Evolutionary conservation across 2,329 filamentous ascomycete species (phyloP).

Genomic region (Fusarium pseudocircinatum): DNA sequence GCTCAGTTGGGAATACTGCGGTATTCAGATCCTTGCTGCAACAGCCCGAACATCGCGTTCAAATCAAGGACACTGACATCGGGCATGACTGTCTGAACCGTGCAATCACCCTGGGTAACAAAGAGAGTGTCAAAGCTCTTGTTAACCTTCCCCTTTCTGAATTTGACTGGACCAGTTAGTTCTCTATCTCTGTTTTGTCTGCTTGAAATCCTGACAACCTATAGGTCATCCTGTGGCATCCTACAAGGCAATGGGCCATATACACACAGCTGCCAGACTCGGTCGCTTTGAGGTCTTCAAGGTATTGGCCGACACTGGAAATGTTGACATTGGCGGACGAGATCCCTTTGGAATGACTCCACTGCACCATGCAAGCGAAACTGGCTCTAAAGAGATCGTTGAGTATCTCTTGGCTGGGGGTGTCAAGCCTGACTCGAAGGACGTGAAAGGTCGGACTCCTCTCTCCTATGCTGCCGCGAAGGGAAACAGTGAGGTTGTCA

Average conservation of each 20-base stretch:
- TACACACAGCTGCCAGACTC: neutral
- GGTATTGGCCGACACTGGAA: neutral
- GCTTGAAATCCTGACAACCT: neutral
- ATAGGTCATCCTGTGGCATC: neutral
- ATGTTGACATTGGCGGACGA: neutral
- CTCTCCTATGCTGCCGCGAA: neutral
- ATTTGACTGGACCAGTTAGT: neutral
- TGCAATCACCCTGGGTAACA: neutral
- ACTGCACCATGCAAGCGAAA: neutral
- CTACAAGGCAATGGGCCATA: neutral
- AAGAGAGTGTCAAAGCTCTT: neutral
- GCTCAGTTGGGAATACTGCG: neutral
- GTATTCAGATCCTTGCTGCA: neutral
- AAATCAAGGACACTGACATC: neutral
- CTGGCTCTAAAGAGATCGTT: neutral
- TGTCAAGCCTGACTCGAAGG: neutral
- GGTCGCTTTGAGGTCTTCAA: neutral
- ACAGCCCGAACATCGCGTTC: neutral
- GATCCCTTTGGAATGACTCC: neutral
- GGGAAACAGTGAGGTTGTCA: neutral
- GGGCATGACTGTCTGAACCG: neutral
- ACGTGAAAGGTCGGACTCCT: neutral
- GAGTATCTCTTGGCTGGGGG: neutral
- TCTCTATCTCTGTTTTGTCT: neutral
- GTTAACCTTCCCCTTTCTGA: neutral